Evolutionary conservation across 768 basidiomycete species (phyloP).

Genomic region (Mrakia gelida): DNA sequence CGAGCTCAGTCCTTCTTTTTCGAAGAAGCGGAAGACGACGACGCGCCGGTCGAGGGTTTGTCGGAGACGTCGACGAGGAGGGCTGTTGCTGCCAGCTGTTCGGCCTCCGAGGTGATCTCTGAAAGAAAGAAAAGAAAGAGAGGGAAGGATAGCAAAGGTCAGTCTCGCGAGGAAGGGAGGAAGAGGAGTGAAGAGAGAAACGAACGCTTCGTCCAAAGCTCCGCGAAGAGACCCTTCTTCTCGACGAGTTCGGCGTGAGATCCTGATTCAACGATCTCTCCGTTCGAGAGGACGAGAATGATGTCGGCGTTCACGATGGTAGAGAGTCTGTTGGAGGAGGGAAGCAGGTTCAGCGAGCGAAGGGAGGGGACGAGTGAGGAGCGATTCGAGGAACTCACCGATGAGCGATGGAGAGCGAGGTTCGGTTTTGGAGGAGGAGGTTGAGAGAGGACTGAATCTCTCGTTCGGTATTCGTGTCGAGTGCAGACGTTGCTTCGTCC

Average conservation of each 20-base stretch:
- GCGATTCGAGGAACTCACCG: slow-evolving; percentile 54
- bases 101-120: slow-evolving; percentile 13
- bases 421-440: slow-evolving; percentile 67
- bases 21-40: background rate
- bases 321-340: slow-evolving; percentile 41
- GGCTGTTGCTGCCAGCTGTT: slow-evolving; percentile 9
- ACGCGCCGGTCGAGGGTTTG: background rate
- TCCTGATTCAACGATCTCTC: slow-evolving; percentile 66
- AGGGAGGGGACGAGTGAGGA: slow-evolving; percentile 30
- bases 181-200: no score
- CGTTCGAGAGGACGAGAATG: slow-evolving; percentile 86
- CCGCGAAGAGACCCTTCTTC: slow-evolving; percentile 66
- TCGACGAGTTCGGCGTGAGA: slow-evolving; percentile 72
- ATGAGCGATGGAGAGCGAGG: slow-evolving; percentile 74
- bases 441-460: slow-evolving; percentile 85
- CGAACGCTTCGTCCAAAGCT: slow-evolving; percentile 80
- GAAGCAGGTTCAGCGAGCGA: slow-evolving; percentile 21
- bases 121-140: background rate
- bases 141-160: no score
- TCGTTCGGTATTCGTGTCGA: slow-evolving; percentile 86
- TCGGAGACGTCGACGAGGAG: slow-evolving; percentile 9
- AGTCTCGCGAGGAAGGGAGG: background rate
- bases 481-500: slow-evolving; percentile 51
- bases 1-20: background rate
- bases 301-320: slow-evolving; percentile 63